Evolutionary conservation across 2,329 filamentous ascomycete genomes (phyloP), one percentile per base, ranked within the genome.

Genomic region (Dothidotthia symphoricarpi): DNA sequence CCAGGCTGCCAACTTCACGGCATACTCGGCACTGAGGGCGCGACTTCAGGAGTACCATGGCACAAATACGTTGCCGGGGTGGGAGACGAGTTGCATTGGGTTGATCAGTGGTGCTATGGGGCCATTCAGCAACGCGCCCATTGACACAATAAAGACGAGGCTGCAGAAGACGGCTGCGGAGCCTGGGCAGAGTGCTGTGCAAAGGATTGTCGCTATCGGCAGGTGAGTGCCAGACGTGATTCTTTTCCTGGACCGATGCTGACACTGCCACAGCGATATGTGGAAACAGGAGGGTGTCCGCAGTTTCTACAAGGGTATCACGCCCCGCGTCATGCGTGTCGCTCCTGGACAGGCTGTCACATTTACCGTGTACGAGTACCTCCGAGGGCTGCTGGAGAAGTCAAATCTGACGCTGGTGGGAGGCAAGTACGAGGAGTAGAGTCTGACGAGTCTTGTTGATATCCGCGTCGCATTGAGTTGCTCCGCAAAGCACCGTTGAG

Each of bases 241-340:
- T 6, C 3, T 7, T 12, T 4, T 10, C 10, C 16, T 22, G 16
- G 26, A 24, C 25, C 4, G 9, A 6, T 25, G 15, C 50, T 59
- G 25, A 58, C 32, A 13, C 3, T 16, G 2, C 9, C 6, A 25
- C 34, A 69, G 64, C 33, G 67, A 72, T 28, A 75, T 76, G 72
- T 74, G 72, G 69, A 88, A 85, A 61, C 87, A 95, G 73, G 93
- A 98, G 72, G 93, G 93, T 24, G 76, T 91, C 54, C 83, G 88
- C 58, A 93, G 93, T 31, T 98, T 98, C 72, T 98, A 95, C 77
- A 97, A 97, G 78, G 93, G 93, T 59, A 98, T 98, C 70, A 98
- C 93, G 31, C 93, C 93, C 6, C 81, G 93, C 57, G 86, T 98
- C 55, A 97, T 97, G 89, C 82, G 93, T 61, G 93, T 98, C 36